Evolutionary conservation across 345 rosid genomes (phyloP), one percentile per base, ranked within the genome.

Genomic region (Sisymbrium altissimum): DNA sequence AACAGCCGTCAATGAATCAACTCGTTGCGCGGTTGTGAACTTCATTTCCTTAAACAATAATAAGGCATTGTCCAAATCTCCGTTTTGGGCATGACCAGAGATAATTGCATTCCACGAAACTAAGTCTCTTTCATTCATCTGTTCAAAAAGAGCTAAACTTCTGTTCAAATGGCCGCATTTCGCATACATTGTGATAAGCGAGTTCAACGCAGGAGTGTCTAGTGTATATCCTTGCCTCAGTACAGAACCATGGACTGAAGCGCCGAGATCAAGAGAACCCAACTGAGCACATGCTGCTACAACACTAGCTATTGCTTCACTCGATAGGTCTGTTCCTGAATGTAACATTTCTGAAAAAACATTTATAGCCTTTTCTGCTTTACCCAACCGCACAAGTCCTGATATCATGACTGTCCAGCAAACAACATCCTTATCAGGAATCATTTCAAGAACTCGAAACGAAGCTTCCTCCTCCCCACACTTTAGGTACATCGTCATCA

Each of bases 61-160:
- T 75, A 88, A 66, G 27, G 90, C 86, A 49, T 82, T 74, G 9
- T 64, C 40, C 72, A 88, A 74, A 66, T 87, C 67, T 41, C 86
- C 90, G 65, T 80, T 84, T 63, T 85, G 89, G 21, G 86, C 89
- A 84, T 81, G 82, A 49, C 92, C 98, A 0, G 89, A 75, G 60
- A 88, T 85, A 43, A 90, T 66, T 19, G 98, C 92, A 75, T 93
- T 93, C 98, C 98, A 90, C 2, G 98, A 86, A 54, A 93, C 83
- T 62, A 81, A 62, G 75, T 90, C 89, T 81, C 75, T 85, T 52
- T 59, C 57, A 44, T 68, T 75, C 87, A 89, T 83, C 71, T 61
- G 53, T 70, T 78, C 71, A 72, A 90, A 90, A 66, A 90, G 78
- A 41, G 68, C 64, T 66, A 68, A 77, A 67, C 97, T 84, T 81